Evolutionary conservation across 1,284 basidiomycete species (phyloP).

Genomic region (Boletellus deceptivus): DNA sequence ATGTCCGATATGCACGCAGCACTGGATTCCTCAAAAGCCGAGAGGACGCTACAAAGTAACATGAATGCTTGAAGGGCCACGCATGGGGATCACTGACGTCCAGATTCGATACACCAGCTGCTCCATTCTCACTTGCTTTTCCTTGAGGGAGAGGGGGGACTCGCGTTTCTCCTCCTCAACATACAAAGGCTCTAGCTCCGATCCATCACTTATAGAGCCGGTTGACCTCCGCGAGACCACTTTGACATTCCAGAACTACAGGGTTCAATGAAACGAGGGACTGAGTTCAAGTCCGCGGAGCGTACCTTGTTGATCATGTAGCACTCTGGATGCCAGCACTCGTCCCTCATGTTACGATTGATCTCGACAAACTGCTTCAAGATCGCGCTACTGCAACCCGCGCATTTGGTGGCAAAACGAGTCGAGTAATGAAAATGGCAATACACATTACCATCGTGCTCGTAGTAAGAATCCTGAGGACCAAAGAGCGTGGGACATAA

Average conservation of each 20-base stretch:
- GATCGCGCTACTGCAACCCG: slow-evolving; percentile 97
- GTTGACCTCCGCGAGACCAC: slow-evolving; percentile 77
- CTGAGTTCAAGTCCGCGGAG: slow-evolving; percentile 1
- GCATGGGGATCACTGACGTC: slow-evolving; percentile 59
- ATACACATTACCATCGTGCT: slow-evolving; percentile 94
- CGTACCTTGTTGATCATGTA: slow-evolving; percentile 99
- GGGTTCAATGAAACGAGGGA: slow-evolving; percentile 16
- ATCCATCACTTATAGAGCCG: slow-evolving; percentile 56
- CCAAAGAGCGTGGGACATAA: slow-evolving; percentile 96
- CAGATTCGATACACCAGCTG: slow-evolving; percentile 98
- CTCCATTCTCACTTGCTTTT: slow-evolving; percentile 94
- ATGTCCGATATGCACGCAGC: slow-evolving; percentile 99
- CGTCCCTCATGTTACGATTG: slow-evolving; percentile 95
- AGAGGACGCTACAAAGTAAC: slow-evolving; percentile 66
- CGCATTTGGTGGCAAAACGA: slow-evolving; percentile 97
- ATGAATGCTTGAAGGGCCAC: slow-evolving; percentile 5
- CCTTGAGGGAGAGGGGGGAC: slow-evolving; percentile 81
- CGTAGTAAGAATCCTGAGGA: slow-evolving; percentile 98
- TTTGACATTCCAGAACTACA: slow-evolving; percentile 98
- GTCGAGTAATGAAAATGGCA: slow-evolving; percentile 99
- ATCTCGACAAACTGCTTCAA: slow-evolving; percentile 99
- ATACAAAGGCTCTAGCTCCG: slow-evolving; percentile 52
- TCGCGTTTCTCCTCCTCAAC: slow-evolving; percentile 78
- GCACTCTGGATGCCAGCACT: slow-evolving; percentile 99
- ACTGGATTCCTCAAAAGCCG: slow-evolving; percentile 97